These are phyloP conservation scores for Lachancea sp. DNA, from an alignment of 805 yeast genomes.

Conservation along the genomic window DNA sequence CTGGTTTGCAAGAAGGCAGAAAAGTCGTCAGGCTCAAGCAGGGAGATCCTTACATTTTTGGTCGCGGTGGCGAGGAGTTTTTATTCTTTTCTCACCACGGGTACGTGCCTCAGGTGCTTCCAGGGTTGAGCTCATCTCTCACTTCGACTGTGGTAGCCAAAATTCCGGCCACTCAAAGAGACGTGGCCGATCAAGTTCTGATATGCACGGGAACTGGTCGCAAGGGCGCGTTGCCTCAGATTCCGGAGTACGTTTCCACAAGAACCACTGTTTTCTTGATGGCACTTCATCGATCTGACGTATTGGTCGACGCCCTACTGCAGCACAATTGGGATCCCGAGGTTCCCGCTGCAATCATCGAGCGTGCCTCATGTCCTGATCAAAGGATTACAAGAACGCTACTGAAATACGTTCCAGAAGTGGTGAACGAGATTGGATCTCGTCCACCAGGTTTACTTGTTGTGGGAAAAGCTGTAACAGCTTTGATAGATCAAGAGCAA, in stretches of 20 bases:
- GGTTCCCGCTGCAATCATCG: constrained; percentile 79
- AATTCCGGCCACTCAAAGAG: constrained; percentile 89
- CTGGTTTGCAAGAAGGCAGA: constrained; percentile 55
- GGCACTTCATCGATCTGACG: constrained; percentile 70
- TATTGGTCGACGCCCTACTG: constrained; percentile 47
- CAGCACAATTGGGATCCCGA: constrained; percentile 58
- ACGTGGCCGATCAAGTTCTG: constrained; percentile 84
- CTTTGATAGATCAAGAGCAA: constrained; percentile 26
- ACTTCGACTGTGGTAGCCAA: constrained; percentile 78
- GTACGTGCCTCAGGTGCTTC: constrained; percentile 63
- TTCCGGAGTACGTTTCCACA: constrained; percentile 65
- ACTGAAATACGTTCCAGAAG: constrained; percentile 58
- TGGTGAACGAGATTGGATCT: constrained; percentile 70
- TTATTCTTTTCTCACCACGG: constrained; percentile 63
- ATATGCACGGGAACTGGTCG: constrained; percentile 94
- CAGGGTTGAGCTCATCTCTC: constrained; percentile 86
- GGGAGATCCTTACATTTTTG: constrained; percentile 95
- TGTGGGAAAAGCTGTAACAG: constrained; percentile 71
- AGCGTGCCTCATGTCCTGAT: constrained; percentile 89
- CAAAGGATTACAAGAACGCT: constrained; percentile 78
- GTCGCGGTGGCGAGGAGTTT: constrained; percentile 93
- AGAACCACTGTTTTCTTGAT: constrained; percentile 84
- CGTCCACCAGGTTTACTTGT: constrained; percentile 90
- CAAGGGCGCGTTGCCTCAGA: constrained; percentile 68
- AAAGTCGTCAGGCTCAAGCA: constrained; percentile 86